Percentiles rank a stretch among this genome's conserved stretches.
Conservation (phyloP, 805 yeast genomes). For the Kluyveromyces dobzhanskii region DNA sequence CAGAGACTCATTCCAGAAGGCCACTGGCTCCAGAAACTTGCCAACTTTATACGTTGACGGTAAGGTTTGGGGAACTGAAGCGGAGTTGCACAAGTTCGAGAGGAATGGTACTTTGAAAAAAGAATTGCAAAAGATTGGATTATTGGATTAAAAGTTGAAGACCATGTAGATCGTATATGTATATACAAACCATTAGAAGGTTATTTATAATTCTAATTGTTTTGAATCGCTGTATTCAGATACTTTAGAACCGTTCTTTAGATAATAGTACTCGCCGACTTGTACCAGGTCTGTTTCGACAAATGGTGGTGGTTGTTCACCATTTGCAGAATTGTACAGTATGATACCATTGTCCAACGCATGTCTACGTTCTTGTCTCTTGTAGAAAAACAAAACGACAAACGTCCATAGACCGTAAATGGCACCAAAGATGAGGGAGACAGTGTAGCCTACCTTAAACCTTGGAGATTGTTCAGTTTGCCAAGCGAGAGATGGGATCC, state of each 20-base stretch:
- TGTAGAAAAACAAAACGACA: constrained; percentile 45
- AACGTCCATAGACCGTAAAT: constrained; percentile 42
- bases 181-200: neutral
- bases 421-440: constrained; percentile 40
- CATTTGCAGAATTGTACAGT: constrained; percentile 35
- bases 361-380: constrained; percentile 39
- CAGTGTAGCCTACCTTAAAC: constrained; percentile 44
- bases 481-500: constrained; percentile 47
- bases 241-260: constrained; percentile 3
- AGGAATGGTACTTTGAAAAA: constrained; percentile 15
- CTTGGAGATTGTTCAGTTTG: constrained; percentile 53
- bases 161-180: neutral
- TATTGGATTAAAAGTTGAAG: constrained; percentile 6
- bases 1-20: constrained; percentile 26
- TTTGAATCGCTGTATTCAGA: neutral
- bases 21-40: constrained; percentile 27
- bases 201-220: too few relatives aligned
- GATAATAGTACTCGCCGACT: constrained; percentile 24
- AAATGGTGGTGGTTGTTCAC: constrained; percentile 21
- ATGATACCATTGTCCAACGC: constrained; percentile 43
- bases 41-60: constrained; percentile 29
- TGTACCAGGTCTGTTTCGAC: constrained; percentile 21
- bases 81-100: constrained; percentile 25
- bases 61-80: constrained; percentile 28
- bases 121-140: constrained; percentile 24